Evolutionary conservation across 2,329 filamentous ascomycete species (phyloP).

Genomic region (Penicillium griseofulvum): DNA sequence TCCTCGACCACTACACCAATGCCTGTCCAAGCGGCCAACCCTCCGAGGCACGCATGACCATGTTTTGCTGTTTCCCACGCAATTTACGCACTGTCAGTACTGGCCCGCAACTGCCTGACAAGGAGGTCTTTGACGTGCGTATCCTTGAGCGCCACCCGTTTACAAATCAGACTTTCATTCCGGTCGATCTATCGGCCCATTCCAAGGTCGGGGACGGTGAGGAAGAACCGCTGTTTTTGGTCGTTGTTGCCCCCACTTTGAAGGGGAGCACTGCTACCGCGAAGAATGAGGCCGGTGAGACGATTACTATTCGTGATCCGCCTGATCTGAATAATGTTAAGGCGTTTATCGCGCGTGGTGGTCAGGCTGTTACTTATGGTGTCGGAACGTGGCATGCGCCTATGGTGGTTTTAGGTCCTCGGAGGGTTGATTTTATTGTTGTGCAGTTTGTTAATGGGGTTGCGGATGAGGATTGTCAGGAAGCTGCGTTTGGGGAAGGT

Average conservation of each 20-base stretch:
- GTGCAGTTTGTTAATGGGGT: constrained; percentile 86
- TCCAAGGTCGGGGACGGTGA: constrained; percentile 21
- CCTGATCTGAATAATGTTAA: constrained; percentile 69
- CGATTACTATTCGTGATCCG: constrained; percentile 46
- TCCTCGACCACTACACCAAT: constrained; percentile 68
- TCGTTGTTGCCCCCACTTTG: constrained; percentile 82
- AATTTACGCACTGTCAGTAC: constrained; percentile 41
- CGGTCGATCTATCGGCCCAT: constrained; percentile 57
- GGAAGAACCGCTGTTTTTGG: constrained; percentile 60
- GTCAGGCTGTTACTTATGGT: constrained; percentile 87
- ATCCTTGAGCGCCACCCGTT: constrained; percentile 90
- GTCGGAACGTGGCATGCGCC: constrained; percentile 95
- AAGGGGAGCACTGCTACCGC: constrained; percentile 42
- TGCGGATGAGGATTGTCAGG: constrained; percentile 80
- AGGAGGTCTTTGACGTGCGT: constrained; percentile 59
- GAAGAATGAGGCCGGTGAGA: constrained; percentile 24
- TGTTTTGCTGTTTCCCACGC: constrained; percentile 82
- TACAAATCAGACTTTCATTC: constrained; percentile 90
- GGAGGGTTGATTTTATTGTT: constrained; percentile 79
- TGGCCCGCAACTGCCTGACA: constrained; percentile 7
- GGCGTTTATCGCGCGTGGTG: constrained; percentile 74
- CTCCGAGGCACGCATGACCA: constrained; percentile 68
- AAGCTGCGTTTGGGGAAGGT: constrained; percentile 56
- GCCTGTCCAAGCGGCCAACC: constrained; percentile 44
- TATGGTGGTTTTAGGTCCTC: constrained; percentile 78